Base-by-base conservation (phyloP, 805 yeast species). In the Jamesozyma spencerorum region DNA sequence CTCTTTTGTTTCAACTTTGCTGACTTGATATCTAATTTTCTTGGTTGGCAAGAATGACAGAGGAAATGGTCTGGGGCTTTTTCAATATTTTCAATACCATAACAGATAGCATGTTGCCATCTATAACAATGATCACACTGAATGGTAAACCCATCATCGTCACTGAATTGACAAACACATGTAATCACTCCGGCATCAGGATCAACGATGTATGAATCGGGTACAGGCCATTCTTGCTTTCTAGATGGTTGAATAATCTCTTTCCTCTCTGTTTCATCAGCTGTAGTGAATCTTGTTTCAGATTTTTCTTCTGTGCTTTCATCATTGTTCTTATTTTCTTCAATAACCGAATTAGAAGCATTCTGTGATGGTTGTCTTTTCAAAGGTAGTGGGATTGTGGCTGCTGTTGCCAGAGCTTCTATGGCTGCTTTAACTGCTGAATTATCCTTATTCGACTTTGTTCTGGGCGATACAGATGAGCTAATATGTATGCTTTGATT, bases 91-190 rank as follows among this genome's bases (percentile, higher is more conserved):
- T 69, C 69, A 42, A 84, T 85, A 6, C 81, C 82, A 75, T 86
- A 85, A 62, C 97, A 88, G n/a, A 75, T 69, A 20, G 92, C 87
- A 64, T 88, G 97, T 58, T 88, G 96, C 97, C 97, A 88, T 46
- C 95, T 75, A 60, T 75, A 80, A 60, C 97, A 88, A 27, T 76
- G 71, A 58, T 87, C 96, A 65, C 98, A 92, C 63, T 92, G 97
- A 46, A 92, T 84, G 18, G 94, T 88, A 54, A 85, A 81, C 0
- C 97, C 97, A 51, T 90, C 92, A 62, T 86, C 96, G 45, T 85
- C 94, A 43, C 78, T 84, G 50, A 70, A 79, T 1, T 79, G 86
- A 68, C 97, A 90, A 7, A 88, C 76, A 63, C 97, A 90, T 2
- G 95, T 85, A 40, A 90, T 88, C 0, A 77, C 63, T 0, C 95